A percentile compares a stretch with the other conserved stretches of the same genome.
These are phyloP conservation scores for Puccinia polysora DNA, from an alignment of 1,284 basidiomycete species.

Conservation along the genomic window DNA sequence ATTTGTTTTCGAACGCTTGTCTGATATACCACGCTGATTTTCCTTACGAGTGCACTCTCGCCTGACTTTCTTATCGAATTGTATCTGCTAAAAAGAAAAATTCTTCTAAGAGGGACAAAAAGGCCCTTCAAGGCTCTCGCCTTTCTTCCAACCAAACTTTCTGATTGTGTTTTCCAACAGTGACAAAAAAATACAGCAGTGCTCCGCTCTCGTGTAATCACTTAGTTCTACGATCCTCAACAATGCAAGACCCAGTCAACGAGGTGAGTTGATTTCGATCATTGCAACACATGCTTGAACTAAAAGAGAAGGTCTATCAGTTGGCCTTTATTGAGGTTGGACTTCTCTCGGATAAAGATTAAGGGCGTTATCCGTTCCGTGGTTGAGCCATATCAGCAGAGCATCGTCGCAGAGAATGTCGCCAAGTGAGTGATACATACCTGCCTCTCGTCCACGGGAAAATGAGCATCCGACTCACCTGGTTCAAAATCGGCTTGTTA, in stretches of 20 bases:
- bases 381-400: conserved; percentile 14
- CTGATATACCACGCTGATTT: too few species aligned
- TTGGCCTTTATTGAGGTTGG: neutral
- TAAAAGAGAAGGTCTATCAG: neutral
- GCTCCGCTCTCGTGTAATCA: too few species aligned
- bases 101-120: too few species aligned
- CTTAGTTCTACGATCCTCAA: neutral
- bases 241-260: conserved; percentile 8
- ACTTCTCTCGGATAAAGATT: neutral
- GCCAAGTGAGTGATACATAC: neutral
- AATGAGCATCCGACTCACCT: neutral
- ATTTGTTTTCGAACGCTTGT: too few species aligned
- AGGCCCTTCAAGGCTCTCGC: too few species aligned
- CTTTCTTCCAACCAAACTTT: too few species aligned
- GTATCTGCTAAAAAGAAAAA: too few species aligned
- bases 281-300: neutral
- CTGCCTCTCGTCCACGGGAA: neutral
- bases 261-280: conserved; percentile 4
- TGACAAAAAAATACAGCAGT: too few species aligned
- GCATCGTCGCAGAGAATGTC: neutral
- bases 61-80: too few species aligned
- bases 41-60: too few species aligned
- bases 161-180: too few species aligned
- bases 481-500: neutral
- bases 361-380: neutral